These are phyloP conservation scores for Aspergillus quadrilineatus DNA, from an alignment of 2,329 filamentous ascomycete species.

Conservation along the genomic window DNA sequence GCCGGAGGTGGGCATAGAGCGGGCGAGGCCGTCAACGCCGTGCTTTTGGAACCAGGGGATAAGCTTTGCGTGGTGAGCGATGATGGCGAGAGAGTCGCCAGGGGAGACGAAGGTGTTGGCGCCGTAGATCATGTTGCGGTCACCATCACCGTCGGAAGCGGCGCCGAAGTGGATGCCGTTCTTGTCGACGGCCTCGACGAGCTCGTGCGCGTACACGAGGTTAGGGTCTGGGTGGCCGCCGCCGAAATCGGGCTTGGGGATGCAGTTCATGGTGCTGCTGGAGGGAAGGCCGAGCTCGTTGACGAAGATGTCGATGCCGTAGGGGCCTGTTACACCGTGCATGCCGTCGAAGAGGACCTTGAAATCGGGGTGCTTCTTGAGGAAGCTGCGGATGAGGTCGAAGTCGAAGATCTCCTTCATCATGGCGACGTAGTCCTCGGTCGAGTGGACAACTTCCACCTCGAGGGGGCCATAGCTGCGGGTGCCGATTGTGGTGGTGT, in stretches of 20 bases:
- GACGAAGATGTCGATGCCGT: constrained; percentile 92
- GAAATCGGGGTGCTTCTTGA: constrained; percentile 82
- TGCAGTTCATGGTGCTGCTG: constrained; percentile 83
- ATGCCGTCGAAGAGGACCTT: constrained; percentile 96
- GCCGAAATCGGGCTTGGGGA: constrained; percentile 90
- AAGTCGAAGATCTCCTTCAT: constrained; percentile 99
- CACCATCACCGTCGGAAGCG: constrained; percentile 93
- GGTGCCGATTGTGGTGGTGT: constrained; percentile 78
- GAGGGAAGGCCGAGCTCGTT: constrained; percentile 81
- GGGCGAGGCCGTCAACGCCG: constrained; percentile 89
- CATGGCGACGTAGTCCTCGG: constrained; percentile 87
- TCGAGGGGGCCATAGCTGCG: constrained; percentile 82
- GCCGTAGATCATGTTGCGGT: constrained; percentile 99
- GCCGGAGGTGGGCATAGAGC: constrained; percentile 95
- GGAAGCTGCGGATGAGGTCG: constrained; percentile 90
- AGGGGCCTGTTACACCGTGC: constrained; percentile 91
- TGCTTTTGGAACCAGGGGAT: constrained; percentile 99
- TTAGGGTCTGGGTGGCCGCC: constrained; percentile 98
- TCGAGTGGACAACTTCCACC: constrained; percentile 93
- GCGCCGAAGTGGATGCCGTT: constrained; percentile 92
- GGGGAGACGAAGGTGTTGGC: constrained; percentile 95
- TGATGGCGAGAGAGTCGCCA: constrained; percentile 95
- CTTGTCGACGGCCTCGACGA: constrained; percentile 91
- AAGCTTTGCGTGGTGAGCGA: constrained; percentile 91
- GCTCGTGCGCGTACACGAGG: constrained; percentile 90